Conservation (phyloP, 1,139 yeast species). For the Blastobotrys proliferans region DNA sequence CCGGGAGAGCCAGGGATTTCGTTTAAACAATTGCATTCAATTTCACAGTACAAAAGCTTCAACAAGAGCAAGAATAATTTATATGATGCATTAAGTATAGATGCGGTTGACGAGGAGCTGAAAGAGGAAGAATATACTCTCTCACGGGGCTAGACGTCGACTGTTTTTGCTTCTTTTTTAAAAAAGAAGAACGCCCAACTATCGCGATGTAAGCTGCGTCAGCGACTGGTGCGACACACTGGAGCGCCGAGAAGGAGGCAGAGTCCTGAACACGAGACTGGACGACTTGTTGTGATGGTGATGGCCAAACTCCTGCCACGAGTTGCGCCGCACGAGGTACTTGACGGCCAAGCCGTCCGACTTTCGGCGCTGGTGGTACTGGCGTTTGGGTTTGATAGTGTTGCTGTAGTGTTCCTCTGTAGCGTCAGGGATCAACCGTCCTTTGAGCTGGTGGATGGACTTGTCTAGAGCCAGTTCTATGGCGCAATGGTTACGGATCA, state of each 20-base stretch:
- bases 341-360: constrained; percentile 15
- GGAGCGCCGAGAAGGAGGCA: constrained; percentile 2
- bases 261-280: too few relatives aligned
- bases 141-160: neutral
- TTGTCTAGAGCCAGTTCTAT: constrained; percentile 83
- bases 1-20: too few relatives aligned
- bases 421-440: constrained; percentile 45
- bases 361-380: constrained; percentile 13
- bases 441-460: constrained; percentile 64
- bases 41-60: neutral
- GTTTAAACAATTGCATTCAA: too few relatives aligned
- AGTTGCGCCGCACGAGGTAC: constrained; percentile 11
- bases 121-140: constrained; percentile 6
- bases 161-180: too few relatives aligned
- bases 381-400: too few relatives aligned
- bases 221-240: too few relatives aligned
- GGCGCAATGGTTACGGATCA: constrained; percentile 83
- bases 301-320: constrained; percentile 5
- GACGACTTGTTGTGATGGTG: too few relatives aligned
- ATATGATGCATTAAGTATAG: constrained; percentile 12
- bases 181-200: too few relatives aligned
- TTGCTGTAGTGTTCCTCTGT: too few relatives aligned
- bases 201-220: too few relatives aligned
- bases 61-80: constrained; percentile 6
- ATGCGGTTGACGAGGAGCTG: constrained; percentile 16